Percentiles rank a stretch among this genome's conserved stretches.
Evolutionary conservation across 306 rosid species (phyloP).

Genomic region (Cyclanthera cordifolia): DNA sequence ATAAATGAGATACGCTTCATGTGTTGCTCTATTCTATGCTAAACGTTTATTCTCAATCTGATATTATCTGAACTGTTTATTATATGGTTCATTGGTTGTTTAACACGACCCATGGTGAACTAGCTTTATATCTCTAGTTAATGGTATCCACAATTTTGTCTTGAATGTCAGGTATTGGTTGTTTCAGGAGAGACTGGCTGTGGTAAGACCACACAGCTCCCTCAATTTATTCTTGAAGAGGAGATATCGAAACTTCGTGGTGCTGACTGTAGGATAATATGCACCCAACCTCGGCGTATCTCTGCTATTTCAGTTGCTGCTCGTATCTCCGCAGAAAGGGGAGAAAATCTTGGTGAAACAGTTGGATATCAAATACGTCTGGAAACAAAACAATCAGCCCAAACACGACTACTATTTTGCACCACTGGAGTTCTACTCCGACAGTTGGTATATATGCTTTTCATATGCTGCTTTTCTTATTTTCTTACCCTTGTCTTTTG

Average conservation of each 20-base stretch:
- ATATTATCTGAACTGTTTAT: not conserved
- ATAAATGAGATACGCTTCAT: not conserved
- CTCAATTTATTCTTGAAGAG: constrained; percentile 84
- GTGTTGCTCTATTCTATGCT: not conserved
- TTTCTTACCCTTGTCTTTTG: not conserved
- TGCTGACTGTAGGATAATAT: constrained; percentile 68
- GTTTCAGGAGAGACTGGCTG: constrained; percentile 99
- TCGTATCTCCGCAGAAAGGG: constrained; percentile 83
- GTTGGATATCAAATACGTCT: constrained; percentile 95
- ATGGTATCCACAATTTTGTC: constrained; percentile 18
- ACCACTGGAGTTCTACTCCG: constrained; percentile 96
- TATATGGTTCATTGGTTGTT: not conserved
- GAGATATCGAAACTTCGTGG: constrained; percentile 61
- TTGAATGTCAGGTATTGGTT: constrained; percentile 59
- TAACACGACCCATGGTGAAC: not conserved
- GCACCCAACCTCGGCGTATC: constrained; percentile 97
- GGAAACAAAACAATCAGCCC: constrained; percentile 67
- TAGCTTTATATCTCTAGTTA: constrained; percentile 2
- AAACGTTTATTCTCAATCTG: not conserved
- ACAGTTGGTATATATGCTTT: constrained; percentile 47
- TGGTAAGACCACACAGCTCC: constrained; percentile 92
- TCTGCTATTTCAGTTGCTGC: constrained; percentile 97
- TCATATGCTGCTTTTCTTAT: not conserved
- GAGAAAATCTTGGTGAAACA: constrained; percentile 76
- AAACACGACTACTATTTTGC: constrained; percentile 79